phyloP scores from a whole-genome alignment of 1,139 yeast genomes.

The Debaryomycetaceae sp. region DNA sequence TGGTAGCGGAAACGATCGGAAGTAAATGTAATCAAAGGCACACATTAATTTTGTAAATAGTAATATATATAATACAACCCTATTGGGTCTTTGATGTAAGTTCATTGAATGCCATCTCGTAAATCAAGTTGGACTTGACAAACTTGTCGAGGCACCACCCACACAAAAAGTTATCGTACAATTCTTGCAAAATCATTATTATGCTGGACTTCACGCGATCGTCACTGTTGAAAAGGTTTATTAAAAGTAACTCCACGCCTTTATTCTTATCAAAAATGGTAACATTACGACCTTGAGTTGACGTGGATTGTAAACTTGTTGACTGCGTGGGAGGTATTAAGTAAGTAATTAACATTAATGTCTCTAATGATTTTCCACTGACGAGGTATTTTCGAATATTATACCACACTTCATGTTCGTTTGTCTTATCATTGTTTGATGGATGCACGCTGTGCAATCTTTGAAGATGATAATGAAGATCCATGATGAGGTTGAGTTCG shows the following conservation, averaged over 20 bases:
- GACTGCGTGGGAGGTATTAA: constrained; percentile 45
- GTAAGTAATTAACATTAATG: constrained; percentile 39
- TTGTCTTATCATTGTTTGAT: constrained; percentile 16
- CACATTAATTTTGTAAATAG: neutral
- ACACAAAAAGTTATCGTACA: constrained; percentile 43
- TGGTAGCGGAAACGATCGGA: constrained; percentile 9
- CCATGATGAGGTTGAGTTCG: constrained; percentile 43
- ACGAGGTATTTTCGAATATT: constrained; percentile 42
- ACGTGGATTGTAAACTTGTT: constrained; percentile 37
- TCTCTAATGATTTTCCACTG: constrained; percentile 43
- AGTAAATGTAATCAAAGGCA: neutral
- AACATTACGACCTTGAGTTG: constrained; percentile 39
- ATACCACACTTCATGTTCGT: constrained; percentile 43
- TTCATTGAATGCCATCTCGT: constrained; percentile 42
- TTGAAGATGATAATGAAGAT: constrained; percentile 43
- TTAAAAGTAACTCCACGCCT: constrained; percentile 40
- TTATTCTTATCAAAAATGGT: constrained; percentile 47
- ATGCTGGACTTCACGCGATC: constrained; percentile 41
- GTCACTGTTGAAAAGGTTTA: constrained; percentile 33
- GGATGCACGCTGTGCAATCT: constrained; percentile 23
- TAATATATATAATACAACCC: neutral
- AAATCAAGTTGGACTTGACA: constrained; percentile 36
- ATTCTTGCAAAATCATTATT: constrained; percentile 43
- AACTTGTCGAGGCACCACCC: constrained; percentile 46
- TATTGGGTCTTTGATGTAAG: constrained; percentile 9